phyloP scores from a whole-genome alignment of 148 eudicot genomes.

The Diospyros kaki region DNA sequence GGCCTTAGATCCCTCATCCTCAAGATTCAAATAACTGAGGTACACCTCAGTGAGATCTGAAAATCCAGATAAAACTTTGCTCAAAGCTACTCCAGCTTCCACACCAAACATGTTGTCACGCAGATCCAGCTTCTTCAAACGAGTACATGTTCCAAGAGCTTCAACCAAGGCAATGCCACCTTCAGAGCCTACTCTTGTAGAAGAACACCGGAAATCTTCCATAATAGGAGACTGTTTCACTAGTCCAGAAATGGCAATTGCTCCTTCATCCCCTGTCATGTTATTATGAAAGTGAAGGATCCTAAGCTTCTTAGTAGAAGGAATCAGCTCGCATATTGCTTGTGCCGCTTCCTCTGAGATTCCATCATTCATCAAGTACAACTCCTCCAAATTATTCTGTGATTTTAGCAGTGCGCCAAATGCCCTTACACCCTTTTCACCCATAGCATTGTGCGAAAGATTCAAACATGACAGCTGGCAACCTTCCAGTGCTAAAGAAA shows the following conservation, averaged over 20 bases:
- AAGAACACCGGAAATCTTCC: conserved; percentile 66
- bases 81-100: conserved; percentile 59
- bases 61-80: conserved; percentile 34
- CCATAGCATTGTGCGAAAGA: conserved; percentile 72
- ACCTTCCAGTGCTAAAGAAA: conserved; percentile 60
- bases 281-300: conserved; percentile 71
- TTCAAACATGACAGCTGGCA: conserved; percentile 45
- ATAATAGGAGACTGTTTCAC: conserved; percentile 49
- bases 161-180: conserved; percentile 61
- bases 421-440: conserved; percentile 80
- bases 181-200: conserved; percentile 59
- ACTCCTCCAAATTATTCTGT: conserved; percentile 64
- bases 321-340: conserved; percentile 56
- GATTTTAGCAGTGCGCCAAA: conserved; percentile 55
- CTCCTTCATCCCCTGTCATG: conserved; percentile 80
- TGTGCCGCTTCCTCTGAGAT: conserved; percentile 75
- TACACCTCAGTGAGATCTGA: conserved; percentile 46
- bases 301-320: conserved; percentile 50
- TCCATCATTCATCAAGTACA: conserved; percentile 67
- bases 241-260: conserved; percentile 54
- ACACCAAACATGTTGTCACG: conserved; percentile 78
- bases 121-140: conserved; percentile 52
- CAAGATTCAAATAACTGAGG: conserved; percentile 64
- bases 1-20: conserved; percentile 54
- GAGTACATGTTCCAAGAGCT: conserved; percentile 42